A percentile compares a stretch with the other conserved stretches of the same genome.
Conservation (phyloP, 2,329 filamentous ascomycete species). For the Arthrocladium fulminans region DNA sequence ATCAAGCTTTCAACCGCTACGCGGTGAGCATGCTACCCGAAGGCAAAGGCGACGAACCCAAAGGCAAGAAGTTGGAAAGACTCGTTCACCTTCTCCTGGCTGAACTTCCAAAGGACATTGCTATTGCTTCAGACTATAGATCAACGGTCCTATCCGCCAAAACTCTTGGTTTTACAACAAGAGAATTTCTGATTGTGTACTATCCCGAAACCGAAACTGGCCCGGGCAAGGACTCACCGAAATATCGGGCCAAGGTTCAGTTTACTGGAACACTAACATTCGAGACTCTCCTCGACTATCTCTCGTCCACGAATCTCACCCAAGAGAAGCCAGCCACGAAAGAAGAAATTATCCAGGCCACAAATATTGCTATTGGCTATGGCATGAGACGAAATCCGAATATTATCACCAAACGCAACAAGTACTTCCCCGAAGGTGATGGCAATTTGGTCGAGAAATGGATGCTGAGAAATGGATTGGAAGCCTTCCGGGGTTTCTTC, state of each 20-base stretch:
- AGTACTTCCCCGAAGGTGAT: slow-evolving; percentile 41
- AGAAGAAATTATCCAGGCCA: slow-evolving; percentile 45
- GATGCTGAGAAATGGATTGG: slow-evolving; percentile 38
- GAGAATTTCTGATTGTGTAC: slow-evolving; percentile 25
- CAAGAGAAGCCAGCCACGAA: slow-evolving; percentile 35
- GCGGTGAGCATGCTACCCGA: slow-evolving; percentile 28
- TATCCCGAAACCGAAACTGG: slow-evolving; percentile 28
- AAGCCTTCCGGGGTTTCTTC: slow-evolving; percentile 54
- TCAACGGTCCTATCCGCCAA: slow-evolving; percentile 29
- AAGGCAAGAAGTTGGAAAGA: slow-evolving; percentile 39
- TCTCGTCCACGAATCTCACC: slow-evolving; percentile 28
- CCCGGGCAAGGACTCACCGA: slow-evolving; percentile 25
- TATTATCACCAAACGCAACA: slow-evolving; percentile 46
- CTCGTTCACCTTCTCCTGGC: slow-evolving; percentile 41
- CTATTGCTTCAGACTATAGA: slow-evolving; percentile 34
- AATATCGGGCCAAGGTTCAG: slow-evolving; percentile 30
- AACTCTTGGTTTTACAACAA: slow-evolving; percentile 24
- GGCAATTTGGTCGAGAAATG: slow-evolving; percentile 33
- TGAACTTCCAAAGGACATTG: slow-evolving; percentile 22
- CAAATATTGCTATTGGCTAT: slow-evolving; percentile 51
- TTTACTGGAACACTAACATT: slow-evolving; percentile 26
- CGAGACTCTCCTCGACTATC: slow-evolving; percentile 34
- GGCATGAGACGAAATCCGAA: slow-evolving; percentile 34
- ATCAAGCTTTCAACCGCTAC: slow-evolving; percentile 34
- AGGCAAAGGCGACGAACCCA: slow-evolving; percentile 22